Conservation (phyloP, 2,329 filamentous ascomycete genomes). For the Ceratocystis smalleyi region DNA sequence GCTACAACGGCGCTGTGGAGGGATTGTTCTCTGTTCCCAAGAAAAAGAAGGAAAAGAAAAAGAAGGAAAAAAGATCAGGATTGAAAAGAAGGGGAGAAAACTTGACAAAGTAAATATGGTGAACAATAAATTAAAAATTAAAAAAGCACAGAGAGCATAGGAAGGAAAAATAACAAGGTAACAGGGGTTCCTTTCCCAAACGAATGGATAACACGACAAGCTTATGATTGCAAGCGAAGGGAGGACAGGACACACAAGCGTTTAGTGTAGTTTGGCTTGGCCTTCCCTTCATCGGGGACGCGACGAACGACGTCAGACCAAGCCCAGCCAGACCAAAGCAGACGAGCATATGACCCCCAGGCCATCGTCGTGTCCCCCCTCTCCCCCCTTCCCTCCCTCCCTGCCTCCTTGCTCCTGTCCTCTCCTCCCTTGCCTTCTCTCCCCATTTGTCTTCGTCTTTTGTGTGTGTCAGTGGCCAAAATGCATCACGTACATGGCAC, state of each 20-base stretch:
- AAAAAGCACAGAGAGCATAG: background rate
- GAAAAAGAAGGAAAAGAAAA: background rate
- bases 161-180: constrained; percentile 10
- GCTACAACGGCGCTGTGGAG: no score
- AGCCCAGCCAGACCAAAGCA: background rate
- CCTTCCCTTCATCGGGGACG: background rate
- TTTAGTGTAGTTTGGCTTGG: no score
- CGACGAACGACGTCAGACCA: constrained; percentile 1
- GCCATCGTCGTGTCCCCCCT: background rate
- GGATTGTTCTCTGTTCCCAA: background rate
- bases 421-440: no score
- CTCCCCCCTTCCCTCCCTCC: background rate
- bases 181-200: background rate
- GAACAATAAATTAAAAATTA: background rate
- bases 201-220: background rate
- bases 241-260: background rate
- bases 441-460: no score
- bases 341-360: background rate
- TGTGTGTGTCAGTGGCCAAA: no score
- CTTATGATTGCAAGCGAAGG: background rate
- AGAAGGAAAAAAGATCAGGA: background rate
- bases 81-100: background rate
- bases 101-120: background rate
- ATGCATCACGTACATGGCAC: no score
- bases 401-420: background rate